These are phyloP conservation scores for Penicillium sp. DNA, from an alignment of 2,329 filamentous ascomycete species.

Conservation along the genomic window DNA sequence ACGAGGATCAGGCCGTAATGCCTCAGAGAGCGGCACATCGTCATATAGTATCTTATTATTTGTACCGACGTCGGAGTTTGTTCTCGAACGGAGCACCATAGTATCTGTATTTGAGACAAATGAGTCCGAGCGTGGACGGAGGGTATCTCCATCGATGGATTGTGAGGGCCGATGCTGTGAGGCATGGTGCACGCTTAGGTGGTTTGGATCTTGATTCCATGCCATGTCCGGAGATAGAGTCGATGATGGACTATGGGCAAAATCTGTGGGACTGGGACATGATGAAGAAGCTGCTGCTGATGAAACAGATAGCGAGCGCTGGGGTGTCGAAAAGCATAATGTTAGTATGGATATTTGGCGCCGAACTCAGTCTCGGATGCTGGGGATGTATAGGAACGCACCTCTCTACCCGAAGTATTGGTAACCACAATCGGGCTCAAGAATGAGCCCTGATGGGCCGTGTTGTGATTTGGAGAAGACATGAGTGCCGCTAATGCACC, in stretches of 20 bases:
- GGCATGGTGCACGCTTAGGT: conserved; percentile 26
- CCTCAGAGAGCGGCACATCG: conserved; percentile 50
- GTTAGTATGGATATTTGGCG: conserved; percentile 6
- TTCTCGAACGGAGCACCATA: conserved; percentile 31
- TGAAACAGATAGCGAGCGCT: conserved; percentile 21
- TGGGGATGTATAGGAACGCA: neutral
- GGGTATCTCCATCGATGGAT: conserved; percentile 46
- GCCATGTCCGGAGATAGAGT: conserved; percentile 27
- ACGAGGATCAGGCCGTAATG: conserved; percentile 72
- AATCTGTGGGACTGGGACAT: conserved; percentile 20
- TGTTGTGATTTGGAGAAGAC: conserved; percentile 10
- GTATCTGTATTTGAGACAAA: conserved; percentile 39
- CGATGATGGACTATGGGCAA: conserved; percentile 15
- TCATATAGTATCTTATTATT: conserved; percentile 32
- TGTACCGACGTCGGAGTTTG: conserved; percentile 32
- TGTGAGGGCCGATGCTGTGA: conserved; percentile 32
- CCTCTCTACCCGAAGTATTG: conserved; percentile 20
- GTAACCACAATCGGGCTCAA: conserved; percentile 18
- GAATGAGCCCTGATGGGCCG: conserved; percentile 12
- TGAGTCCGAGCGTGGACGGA: conserved; percentile 45
- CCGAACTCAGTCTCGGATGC: neutral
- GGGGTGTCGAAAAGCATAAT: neutral
- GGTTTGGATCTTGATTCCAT: conserved; percentile 21
- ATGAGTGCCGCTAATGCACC: conserved; percentile 8
- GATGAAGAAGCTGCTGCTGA: conserved; percentile 18